Base-by-base conservation (phyloP, 106 monocot genomes). In the Apostasia shenzhenica region DNA sequence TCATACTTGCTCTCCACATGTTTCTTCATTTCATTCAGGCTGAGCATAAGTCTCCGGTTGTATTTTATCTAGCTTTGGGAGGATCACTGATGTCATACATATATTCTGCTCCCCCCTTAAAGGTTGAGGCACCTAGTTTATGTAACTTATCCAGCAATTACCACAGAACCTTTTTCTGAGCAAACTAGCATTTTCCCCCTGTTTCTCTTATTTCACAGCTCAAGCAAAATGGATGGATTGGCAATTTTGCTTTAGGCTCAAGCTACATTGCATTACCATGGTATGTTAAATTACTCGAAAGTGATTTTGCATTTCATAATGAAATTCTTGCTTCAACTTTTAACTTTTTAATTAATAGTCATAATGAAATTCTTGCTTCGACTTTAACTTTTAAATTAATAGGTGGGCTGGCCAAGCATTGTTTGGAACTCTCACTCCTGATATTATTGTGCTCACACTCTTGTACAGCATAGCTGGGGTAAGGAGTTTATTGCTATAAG, bases 391-490 rank as follows among this genome's bases (percentile, higher is more conserved):
- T 62, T 43, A 67, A 5, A 70, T 69, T 63, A 45, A 50, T 77
- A 97, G 95, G 95, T 97, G 92, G 95, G 95, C 95, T 77, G 95
- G 95, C 56, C 95, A 97, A 75, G 79, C 92, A 68, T 77, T 97
- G 9, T 97, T 97, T 78, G 95, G 95, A 78, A 89, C 84, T 67
- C 87, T 97, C 68, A 92, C 86, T 14, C 89, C 87, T 47, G 92
- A 97, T 50, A 79, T 97, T 57, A 69, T 97, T 75, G 85, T 97
- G 10, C 86, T 97, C 63, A 97, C 95, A 49, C 72, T 92, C 42
- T 63, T 97, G 54, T 97, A 97, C 66, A 97, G 95, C 81, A 82
- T 97, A 75, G 95, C 95, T 46, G 95, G 95, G 80, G 95, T 97
- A 89, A 42, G 74, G 5, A 63, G 63, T 12, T 56, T 39, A 45